Conservation (phyloP, 1,284 basidiomycete species). For the Mycena citricolor region DNA sequence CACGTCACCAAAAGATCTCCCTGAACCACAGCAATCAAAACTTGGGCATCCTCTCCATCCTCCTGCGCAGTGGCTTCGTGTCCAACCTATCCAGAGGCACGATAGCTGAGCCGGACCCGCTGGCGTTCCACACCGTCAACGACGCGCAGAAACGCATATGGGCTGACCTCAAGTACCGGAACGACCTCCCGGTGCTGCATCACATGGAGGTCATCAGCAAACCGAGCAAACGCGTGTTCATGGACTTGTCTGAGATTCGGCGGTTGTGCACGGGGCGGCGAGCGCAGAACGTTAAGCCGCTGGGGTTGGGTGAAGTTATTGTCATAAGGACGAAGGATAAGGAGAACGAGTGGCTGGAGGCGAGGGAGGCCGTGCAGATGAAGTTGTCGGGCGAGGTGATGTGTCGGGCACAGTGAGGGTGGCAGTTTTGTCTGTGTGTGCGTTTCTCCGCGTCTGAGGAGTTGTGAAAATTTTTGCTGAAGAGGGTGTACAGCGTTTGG, state of each 20-base stretch:
- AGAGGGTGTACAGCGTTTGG: no score
- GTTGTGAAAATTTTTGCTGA: no score
- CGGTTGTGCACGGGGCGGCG: conserved; percentile 72
- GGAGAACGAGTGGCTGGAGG: conserved; percentile 74
- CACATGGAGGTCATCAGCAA: conserved; percentile 73
- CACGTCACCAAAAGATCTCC: conserved; percentile 71
- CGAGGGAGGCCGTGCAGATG: conserved; percentile 67
- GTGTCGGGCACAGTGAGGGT: conserved; percentile 61
- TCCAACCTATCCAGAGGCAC: conserved; percentile 81
- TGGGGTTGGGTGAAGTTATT: conserved; percentile 85
- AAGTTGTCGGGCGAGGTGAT: conserved; percentile 70
- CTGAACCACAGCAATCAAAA: conserved; percentile 83
- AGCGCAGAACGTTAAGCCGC: conserved; percentile 69
- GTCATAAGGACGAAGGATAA: conserved; percentile 70
- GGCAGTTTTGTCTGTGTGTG: background rate
- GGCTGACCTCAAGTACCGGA: conserved; percentile 88
- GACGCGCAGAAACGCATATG: conserved; percentile 76
- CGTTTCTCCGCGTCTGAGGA: no score
- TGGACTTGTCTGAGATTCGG: conserved; percentile 71
- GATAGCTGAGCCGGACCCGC: conserved; percentile 60
- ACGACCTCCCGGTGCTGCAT: conserved; percentile 78
- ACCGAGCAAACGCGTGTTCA: conserved; percentile 72
- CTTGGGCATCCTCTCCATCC: conserved; percentile 79
- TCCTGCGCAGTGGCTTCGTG: conserved; percentile 85
- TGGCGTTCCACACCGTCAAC: conserved; percentile 51